Base-by-base conservation (phyloP, 345 rosid genomes). In the Linum tenue region DNA sequence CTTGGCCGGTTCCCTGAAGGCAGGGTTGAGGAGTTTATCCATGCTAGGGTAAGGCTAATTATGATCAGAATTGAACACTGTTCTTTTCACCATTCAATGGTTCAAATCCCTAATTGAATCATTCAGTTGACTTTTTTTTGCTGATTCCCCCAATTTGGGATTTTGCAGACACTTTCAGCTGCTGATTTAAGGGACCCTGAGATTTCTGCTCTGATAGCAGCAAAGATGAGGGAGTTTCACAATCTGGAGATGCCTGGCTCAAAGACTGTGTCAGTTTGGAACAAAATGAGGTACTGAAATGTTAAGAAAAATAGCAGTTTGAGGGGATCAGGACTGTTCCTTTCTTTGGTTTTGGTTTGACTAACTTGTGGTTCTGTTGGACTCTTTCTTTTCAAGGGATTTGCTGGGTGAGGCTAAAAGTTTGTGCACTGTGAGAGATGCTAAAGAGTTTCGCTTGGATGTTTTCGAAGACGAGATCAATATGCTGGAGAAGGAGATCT, bases 191-290 rank as follows among this genome's bases (percentile, higher is more conserved):
- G 86, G 40, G 76, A 80, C 63, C 71, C 65, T 1, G 83, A 83
- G 62, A 82, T 73, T 67, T 94, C 99, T 64, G 81, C 77, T 62
- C 77, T 85, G 16, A 51, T 94, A 58, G 97, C 97, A 6, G 75
- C 87, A 35, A 88, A 86, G 60, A 71, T 91, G 74, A 80, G 91
- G 71, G 96, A 86, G 78, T 94, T 94, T 71, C 96, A 94, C 65
- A 67, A 69, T 77, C 96, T 94, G 51, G 85, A 84, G 42, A 84
- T 90, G 86, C 97, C 95, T 50, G 86, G 90, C 78, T 76, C 81
- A 0, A 84, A 39, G 71, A 71, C 69, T 39, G 69, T 80, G 17
- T 62, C 78, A 17, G 89, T 94, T 3, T 94, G 97, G 99, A 74
- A 74, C 60, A 81, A 92, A 79, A 78, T 90, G 64, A 94, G 90